Conservation (phyloP, 2,329 filamentous ascomycete species). For the Penicillium sp. region DNA sequence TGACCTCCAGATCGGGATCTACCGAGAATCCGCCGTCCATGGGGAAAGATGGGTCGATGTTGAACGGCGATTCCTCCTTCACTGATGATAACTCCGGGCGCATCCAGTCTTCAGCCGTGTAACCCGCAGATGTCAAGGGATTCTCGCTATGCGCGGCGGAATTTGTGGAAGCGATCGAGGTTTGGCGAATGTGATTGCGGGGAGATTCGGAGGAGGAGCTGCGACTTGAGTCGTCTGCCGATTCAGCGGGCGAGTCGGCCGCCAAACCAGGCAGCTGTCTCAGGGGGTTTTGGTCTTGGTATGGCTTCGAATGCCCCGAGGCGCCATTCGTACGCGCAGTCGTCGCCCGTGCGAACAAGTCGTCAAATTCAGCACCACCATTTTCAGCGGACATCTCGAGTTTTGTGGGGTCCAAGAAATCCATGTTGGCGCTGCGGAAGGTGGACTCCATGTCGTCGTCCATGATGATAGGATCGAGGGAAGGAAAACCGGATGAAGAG, state of each 20-base stretch:
- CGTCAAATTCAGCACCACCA: constrained; percentile 45
- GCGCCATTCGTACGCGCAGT: constrained; percentile 31
- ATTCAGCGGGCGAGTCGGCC: constrained; percentile 47
- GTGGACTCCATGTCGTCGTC: constrained; percentile 46
- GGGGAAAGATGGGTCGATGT: constrained; percentile 37
- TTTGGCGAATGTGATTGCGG: constrained; percentile 41
- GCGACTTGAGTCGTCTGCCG: constrained; percentile 45
- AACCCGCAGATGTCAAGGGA: constrained; percentile 37
- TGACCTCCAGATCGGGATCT: constrained; percentile 45
- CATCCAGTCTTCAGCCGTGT: constrained; percentile 40
- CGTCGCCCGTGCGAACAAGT: constrained; percentile 40
- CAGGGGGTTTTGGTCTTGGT: constrained; percentile 35
- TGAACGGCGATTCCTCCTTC: constrained; percentile 44
- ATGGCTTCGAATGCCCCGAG: constrained; percentile 31
- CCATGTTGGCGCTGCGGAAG: constrained; percentile 45
- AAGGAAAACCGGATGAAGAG: constrained; percentile 40
- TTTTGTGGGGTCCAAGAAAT: constrained; percentile 43
- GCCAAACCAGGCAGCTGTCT: constrained; percentile 35
- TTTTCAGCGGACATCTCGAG: constrained; percentile 38
- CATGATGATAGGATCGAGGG: constrained; percentile 44
- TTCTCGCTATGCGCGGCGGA: constrained; percentile 43
- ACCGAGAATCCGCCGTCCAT: constrained; percentile 34
- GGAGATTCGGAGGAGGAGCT: constrained; percentile 47
- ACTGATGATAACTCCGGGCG: constrained; percentile 37
- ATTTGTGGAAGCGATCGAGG: constrained; percentile 43